These are phyloP conservation scores for Debaryomycetaceae sp. DNA, from an alignment of 1,139 yeast genomes.

Conservation along the genomic window DNA sequence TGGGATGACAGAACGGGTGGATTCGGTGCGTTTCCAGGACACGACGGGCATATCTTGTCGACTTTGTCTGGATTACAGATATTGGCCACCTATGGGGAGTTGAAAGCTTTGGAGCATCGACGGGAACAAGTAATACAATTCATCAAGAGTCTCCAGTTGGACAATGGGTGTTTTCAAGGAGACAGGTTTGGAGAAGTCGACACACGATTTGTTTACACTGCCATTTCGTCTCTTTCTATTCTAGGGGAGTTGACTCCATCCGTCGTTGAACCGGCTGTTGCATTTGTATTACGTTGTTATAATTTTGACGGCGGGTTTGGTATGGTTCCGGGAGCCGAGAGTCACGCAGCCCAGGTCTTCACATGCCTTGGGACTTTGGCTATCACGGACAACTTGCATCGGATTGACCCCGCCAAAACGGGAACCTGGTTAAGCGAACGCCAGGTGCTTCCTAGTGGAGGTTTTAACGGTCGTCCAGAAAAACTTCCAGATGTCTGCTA, in stretches of 20 bases:
- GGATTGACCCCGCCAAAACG: constrained; percentile 51
- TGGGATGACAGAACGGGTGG: constrained; percentile 66
- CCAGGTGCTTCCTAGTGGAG: constrained; percentile 79
- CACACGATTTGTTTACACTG: constrained; percentile 84
- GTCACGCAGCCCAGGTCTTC: constrained; percentile 91
- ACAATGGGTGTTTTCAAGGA: constrained; percentile 83
- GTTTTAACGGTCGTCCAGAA: constrained; percentile 94
- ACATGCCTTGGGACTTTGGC: constrained; percentile 82
- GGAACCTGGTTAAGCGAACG: constrained; percentile 83
- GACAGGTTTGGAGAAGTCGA: constrained; percentile 91
- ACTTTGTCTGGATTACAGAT: constrained; percentile 88
- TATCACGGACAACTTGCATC: constrained; percentile 57
- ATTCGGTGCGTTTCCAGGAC: constrained; percentile 85
- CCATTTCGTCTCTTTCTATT: constrained; percentile 68
- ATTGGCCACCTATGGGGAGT: constrained; percentile 53
- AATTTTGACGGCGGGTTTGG: constrained; percentile 98
- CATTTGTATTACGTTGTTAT: constrained; percentile 64
- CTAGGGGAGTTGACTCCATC: constrained; percentile 61
- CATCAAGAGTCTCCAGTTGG: constrained; percentile 57
- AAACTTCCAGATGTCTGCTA: constrained; percentile 95
- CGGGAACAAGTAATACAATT: constrained; percentile 28
- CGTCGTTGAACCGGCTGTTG: constrained; percentile 62
- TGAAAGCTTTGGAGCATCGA: constrained; percentile 35
- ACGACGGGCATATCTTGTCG: constrained; percentile 85
- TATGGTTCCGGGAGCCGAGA: constrained; percentile 88